Evolutionary conservation across 2,329 filamentous ascomycete genomes (phyloP).

Genomic region (Shiraia sp.): DNA sequence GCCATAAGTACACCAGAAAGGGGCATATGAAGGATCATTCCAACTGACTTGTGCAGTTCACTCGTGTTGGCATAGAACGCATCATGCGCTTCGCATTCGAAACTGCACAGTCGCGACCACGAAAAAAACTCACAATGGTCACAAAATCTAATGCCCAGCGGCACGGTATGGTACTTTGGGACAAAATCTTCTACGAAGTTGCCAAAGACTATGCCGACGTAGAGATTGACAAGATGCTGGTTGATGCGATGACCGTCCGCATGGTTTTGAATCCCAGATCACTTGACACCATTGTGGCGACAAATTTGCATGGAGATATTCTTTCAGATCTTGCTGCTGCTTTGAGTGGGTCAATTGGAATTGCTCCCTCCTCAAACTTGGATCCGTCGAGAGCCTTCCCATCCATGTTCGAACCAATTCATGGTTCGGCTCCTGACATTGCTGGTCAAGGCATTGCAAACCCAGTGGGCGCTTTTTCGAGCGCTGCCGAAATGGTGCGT

Average conservation of each 20-base stretch:
- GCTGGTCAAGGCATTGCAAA: constrained; percentile 66
- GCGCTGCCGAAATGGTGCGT: constrained; percentile 68
- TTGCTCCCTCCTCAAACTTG: constrained; percentile 68
- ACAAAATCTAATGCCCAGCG: constrained; percentile 55
- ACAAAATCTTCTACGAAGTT: constrained; percentile 52
- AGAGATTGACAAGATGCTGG: constrained; percentile 54
- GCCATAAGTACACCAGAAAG: no score
- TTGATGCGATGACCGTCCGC: constrained; percentile 55
- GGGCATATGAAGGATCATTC: no score
- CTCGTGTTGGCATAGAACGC: constrained; percentile 50
- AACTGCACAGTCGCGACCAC: constrained; percentile 47
- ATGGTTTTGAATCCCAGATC: constrained; percentile 53
- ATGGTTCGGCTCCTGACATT: constrained; percentile 68
- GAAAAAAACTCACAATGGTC: constrained; percentile 55
- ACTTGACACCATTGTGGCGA: constrained; percentile 54
- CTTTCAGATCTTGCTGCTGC: constrained; percentile 69
- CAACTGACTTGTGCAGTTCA: constrained; percentile 33
- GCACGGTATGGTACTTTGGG: constrained; percentile 56
- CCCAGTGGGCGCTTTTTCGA: constrained; percentile 70
- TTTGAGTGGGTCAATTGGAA: constrained; percentile 68
- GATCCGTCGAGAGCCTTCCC: constrained; percentile 63
- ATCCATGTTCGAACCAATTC: constrained; percentile 67
- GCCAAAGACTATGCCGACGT: constrained; percentile 52
- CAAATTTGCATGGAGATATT: constrained; percentile 62
- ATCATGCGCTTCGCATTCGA: constrained; percentile 55